These are phyloP conservation scores for Podosphaera leucotricha DNA, from an alignment of 2,329 filamentous ascomycete genomes.

Conservation along the genomic window DNA sequence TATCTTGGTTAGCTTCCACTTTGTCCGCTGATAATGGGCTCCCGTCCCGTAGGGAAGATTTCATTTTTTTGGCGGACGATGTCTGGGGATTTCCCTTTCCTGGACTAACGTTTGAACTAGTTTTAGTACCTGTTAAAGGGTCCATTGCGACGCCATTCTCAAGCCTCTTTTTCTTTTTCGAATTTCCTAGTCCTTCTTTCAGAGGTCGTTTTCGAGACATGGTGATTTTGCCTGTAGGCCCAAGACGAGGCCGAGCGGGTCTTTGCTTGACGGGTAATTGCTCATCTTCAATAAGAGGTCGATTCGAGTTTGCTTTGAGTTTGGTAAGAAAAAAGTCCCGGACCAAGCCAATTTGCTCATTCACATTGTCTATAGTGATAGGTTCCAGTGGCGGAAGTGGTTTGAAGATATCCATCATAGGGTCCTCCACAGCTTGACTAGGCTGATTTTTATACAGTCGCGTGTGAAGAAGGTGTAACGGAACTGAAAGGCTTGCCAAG, in stretches of 20 bases:
- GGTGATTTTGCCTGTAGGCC: conserved; percentile 62
- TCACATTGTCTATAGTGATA: conserved; percentile 55
- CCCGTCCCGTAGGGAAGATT: conserved; percentile 15
- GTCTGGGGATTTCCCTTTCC: conserved; percentile 19
- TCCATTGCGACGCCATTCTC: conserved; percentile 24
- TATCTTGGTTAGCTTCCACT: conserved; percentile 31
- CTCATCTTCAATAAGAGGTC: conserved; percentile 77
- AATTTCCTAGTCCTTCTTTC: conserved; percentile 49
- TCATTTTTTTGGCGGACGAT: conserved; percentile 28
- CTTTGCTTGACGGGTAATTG: conserved; percentile 79
- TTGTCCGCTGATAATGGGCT: conserved; percentile 28
- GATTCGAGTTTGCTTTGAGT: conserved; percentile 59
- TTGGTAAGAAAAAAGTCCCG: conserved; percentile 83
- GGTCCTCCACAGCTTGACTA: conserved; percentile 34
- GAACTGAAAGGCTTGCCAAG: conserved; percentile 67
- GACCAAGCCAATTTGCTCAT: conserved; percentile 63
- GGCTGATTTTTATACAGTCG: conserved; percentile 71
- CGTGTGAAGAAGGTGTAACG: conserved; percentile 79
- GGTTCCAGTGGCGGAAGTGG: conserved; percentile 47
- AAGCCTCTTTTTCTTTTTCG: conserved; percentile 71
- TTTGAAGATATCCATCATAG: conserved; percentile 31
- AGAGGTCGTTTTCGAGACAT: conserved; percentile 63
- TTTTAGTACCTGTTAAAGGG: conserved; percentile 12
- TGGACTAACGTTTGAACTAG: conserved; percentile 17
- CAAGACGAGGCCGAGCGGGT: conserved; percentile 35